Evolutionary conservation across 2,329 filamentous ascomycete genomes (phyloP), one percentile per base, ranked within the genome.

Genomic region (Huntiella decipiens): DNA sequence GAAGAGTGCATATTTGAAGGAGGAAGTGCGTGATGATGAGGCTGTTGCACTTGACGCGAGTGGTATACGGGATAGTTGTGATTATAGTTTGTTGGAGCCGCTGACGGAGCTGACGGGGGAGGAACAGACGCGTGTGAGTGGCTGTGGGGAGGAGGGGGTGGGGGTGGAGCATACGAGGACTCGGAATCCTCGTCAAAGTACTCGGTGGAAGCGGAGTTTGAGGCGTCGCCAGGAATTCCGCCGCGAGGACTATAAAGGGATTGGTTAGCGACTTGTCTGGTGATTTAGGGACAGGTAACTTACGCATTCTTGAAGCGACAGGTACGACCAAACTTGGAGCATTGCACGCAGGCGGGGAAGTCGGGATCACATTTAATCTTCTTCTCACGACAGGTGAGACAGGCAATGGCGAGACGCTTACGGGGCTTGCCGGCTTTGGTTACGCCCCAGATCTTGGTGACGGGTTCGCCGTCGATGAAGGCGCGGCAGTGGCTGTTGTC

Each of bases 301-400:
- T 65, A 88, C 82, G 82, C 82, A 62, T 82, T 83, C 62, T 84
- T 82, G 57, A 85, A 86, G 61, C 79, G 79, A 71, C 87, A 94
- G 13, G 80, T 68, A 41, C 84, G 73, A 47, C 86, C 84, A 57
- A 88, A 88, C 63, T 93, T 94, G 58, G 91, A 81, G 59, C 87
- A 95, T 62, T 94, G 86, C 45, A 87, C 74, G 55, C 87, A 95
- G 54, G 84, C 85, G 35, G 82, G 82, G 52, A 76, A 80, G 54
- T 87, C 85, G 1, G 86, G 87, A 53, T 94, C 85, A 57, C 87
- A 95, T 61, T 93, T 94, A 64, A 95, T 93, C 68, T 94, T 95
- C 74, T 94, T 95, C 63, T 94, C 86, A 43, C 87, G 75, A 59
- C 87, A 95, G 10, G 85, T 91, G 49, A 93, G 71, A 57, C 87